These are phyloP conservation scores for Orbilia brochopaga DNA, from an alignment of 2,329 filamentous ascomycete genomes.

Conservation along the genomic window DNA sequence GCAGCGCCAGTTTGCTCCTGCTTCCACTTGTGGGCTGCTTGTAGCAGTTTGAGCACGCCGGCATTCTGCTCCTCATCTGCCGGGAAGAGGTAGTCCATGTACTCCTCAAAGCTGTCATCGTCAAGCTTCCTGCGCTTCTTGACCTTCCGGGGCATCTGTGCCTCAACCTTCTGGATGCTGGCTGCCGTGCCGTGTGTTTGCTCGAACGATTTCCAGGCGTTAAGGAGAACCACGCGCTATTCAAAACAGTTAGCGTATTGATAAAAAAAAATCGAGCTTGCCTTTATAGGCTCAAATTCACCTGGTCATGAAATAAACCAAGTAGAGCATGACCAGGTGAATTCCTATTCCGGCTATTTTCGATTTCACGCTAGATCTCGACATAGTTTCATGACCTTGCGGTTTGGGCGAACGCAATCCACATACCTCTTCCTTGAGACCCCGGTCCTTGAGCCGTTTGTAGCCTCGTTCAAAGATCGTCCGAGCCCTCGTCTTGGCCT, in stretches of 20 bases:
- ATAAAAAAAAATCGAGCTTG: too few relatives aligned
- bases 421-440: slow-evolving; percentile 81
- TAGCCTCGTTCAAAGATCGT: slow-evolving; percentile 84
- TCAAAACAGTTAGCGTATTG: slow-evolving; percentile 54
- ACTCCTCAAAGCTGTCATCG: slow-evolving; percentile 94
- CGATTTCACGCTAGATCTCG: too few relatives aligned
- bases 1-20: slow-evolving; percentile 62
- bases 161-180: slow-evolving; percentile 81
- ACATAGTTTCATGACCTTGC: slow-evolving; percentile 7
- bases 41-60: slow-evolving; percentile 81
- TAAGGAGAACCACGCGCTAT: slow-evolving; percentile 82
- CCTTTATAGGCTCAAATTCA: too few relatives aligned
- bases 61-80: slow-evolving; percentile 87
- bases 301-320: too few relatives aligned
- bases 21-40: slow-evolving; percentile 89
- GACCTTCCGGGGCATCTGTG: slow-evolving; percentile 89
- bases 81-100: slow-evolving; percentile 95
- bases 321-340: too few relatives aligned
- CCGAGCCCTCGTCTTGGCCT: slow-evolving; percentile 81
- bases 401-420: neutral
- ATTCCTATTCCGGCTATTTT: too few relatives aligned
- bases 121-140: slow-evolving; percentile 92
- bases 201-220: slow-evolving; percentile 92
- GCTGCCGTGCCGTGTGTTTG: slow-evolving; percentile 76
- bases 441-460: slow-evolving; percentile 83